Evolutionary conservation across 768 basidiomycete genomes (phyloP).

Genomic region (Mycena latifolia): DNA sequence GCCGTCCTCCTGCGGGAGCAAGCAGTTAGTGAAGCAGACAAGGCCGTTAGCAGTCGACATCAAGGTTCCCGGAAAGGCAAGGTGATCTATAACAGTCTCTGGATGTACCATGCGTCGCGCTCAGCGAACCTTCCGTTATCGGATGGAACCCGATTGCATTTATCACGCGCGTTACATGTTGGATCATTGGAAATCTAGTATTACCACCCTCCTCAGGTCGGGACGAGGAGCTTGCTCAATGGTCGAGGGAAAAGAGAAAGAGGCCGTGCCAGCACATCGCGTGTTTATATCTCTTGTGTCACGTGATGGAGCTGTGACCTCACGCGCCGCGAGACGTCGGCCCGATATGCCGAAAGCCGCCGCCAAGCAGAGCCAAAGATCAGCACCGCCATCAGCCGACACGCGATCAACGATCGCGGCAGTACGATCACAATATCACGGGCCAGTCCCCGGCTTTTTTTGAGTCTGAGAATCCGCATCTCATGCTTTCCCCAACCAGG

Average conservation of each 20-base stretch:
- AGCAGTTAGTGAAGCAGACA: constrained; percentile 90
- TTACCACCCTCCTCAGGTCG: neutral
- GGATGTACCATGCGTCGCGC: constrained; percentile 25
- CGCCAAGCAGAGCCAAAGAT: too few relatives aligned
- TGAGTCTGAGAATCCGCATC: too few relatives aligned
- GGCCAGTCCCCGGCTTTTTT: too few relatives aligned
- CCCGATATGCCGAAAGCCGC: too few relatives aligned
- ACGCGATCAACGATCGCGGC: too few relatives aligned
- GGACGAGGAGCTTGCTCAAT: neutral
- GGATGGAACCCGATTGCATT: constrained; percentile 24
- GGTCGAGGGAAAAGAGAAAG: neutral
- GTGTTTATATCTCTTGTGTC: neutral
- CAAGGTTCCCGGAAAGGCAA: constrained; percentile 28
- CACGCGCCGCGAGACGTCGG: too few relatives aligned
- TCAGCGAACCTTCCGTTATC: constrained; percentile 15
- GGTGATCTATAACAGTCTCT: constrained; percentile 18
- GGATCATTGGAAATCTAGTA: neutral
- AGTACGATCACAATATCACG: too few relatives aligned
- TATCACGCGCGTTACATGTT: constrained; percentile 26
- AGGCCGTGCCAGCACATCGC: neutral
- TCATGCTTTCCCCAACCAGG: too few relatives aligned
- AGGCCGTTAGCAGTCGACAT: constrained; percentile 72
- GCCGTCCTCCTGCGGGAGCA: constrained; percentile 85
- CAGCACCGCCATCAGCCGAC: too few relatives aligned
- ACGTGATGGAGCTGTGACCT: neutral